A percentile compares a stretch with the other conserved stretches of the same genome.
These are phyloP conservation scores for Tuber borchii DNA, from an alignment of 495 filamentous ascomycete genomes.

Conservation along the genomic window DNA sequence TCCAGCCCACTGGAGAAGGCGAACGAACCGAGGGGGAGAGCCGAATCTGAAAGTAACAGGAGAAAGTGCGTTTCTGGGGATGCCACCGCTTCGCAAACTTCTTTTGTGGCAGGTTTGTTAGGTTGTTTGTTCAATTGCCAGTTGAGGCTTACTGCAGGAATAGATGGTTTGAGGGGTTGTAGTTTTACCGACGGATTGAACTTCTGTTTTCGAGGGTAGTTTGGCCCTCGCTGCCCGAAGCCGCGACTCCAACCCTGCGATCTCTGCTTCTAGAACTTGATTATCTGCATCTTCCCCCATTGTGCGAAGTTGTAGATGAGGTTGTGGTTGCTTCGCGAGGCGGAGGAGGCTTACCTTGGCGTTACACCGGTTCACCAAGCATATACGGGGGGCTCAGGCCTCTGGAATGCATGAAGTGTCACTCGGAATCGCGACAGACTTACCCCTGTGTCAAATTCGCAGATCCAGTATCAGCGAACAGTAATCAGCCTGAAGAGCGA, in stretches of 20 bases:
- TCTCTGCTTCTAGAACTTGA: conserved; percentile 44
- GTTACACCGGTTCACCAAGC: not conserved
- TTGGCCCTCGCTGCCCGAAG: conserved; percentile 45
- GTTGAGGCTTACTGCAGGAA: conserved; percentile 5
- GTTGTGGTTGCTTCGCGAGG: not conserved
- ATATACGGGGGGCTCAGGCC: not conserved
- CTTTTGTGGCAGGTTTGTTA: not conserved
- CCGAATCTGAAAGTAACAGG: conserved; percentile 89
- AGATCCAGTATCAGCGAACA: not conserved
- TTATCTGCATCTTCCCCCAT: not conserved
- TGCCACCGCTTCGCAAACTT: conserved; percentile 1
- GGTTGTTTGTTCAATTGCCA: conserved; percentile 12
- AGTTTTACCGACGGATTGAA: conserved; percentile 3
- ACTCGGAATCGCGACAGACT: not conserved
- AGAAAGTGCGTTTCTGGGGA: conserved; percentile 59
- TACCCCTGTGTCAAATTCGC: not conserved
- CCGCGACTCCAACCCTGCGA: conserved; percentile 50
- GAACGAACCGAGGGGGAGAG: conserved; percentile 91
- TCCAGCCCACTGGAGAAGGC: conserved; percentile 93
- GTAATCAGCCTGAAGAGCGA: not conserved
- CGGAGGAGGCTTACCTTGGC: not conserved
- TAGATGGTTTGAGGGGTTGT: conserved; percentile 6
- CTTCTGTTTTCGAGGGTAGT: conserved; percentile 24
- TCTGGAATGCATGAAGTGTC: not conserved
- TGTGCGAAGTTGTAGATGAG: not conserved